Evolutionary conservation across 805 yeast species (phyloP), one percentile per base, ranked within the genome.

Genomic region (Yarrowia sp.): DNA sequence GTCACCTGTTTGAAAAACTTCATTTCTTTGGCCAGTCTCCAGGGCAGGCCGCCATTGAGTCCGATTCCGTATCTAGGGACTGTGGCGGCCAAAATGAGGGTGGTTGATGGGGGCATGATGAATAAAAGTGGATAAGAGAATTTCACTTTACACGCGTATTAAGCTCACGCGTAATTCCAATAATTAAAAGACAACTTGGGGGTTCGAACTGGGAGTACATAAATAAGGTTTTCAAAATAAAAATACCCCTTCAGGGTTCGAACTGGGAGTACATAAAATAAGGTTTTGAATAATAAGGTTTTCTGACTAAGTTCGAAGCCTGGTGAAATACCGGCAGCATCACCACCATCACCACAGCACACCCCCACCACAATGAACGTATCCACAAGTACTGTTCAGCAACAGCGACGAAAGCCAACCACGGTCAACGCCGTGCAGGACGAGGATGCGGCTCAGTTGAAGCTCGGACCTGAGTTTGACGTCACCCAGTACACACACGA

Each of bases 401-500:
- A 90, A 55, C 61, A 42, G 43, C 86, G 92, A 76, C 87, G 97
- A 81, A 86, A 97, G 78, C 86, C 88, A 65, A 81, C 83, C 79
- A 71, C 87, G 81, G 75, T 76, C 63, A 88, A 87, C 70, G 83
- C 86, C 52, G 93, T 88, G 70, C 97, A 91, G 72, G 98, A 93
- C 75, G 98, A 94, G 76, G 96, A 95, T 75, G 96, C 98, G 0
- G 87, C 97, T 0, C 84, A 85, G 65, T 83, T 95, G 73, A 89
- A 90, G 75, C 84, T 95, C 69, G 99, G 99, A 10, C 94, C 97
- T 36, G 99, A 95, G 80, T 95, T 95, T 76, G 93, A 89, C 74
- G 79, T 89, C 66, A 86, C 85, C 42, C 98, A 93, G 77, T 79
- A 88, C 45, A 89, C 91, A 71, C 93, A 93, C 77, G 87, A 87